Evolutionary conservation across 202 grass and related monocot genomes (phyloP), one percentile per base, ranked within the genome.

Genomic region (Panicum hallii): DNA sequence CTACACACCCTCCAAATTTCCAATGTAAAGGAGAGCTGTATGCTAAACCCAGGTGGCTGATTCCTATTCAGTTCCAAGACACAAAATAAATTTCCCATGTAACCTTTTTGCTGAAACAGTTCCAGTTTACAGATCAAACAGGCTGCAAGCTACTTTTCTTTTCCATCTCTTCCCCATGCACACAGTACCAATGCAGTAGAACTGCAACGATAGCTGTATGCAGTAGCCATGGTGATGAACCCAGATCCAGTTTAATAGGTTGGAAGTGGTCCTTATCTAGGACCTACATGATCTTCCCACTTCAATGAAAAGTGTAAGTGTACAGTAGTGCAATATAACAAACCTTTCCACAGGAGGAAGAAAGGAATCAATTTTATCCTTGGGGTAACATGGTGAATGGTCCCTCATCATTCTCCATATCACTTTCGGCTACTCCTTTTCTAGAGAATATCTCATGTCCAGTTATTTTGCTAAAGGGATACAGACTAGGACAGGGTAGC

Each of bases 301-400:
- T 75, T 87, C 48, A 46, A 14, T 63, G 62, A 72, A 82, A 91
- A 82, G 72, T 82, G 82, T 75, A 84, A 82, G 78, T 63, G 49
- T 70, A 82, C 67, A 86, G 49, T 72, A 58, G 47, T 75, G 89
- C 80, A 87, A 90, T 70, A 70, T 63, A 91, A 81, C 70, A 58
- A 73, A 58, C 82, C 78, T 91, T 73, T 67, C 70, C 77, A 82
- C 75, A 19, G 57, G 50, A 78, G 77, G 71, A 91, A 26, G 89
- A 66, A 88, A 91, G 78, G 82, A 88, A 91, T 88, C 78, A 79
- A 10, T 82, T 78, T 83, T 66, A 72, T 53, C 85, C 65, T 66
- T 40, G 0, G 52, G 79, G 61, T 46, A 80, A 78, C 77, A 72
- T 85, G 85, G 77, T 85, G 85, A 87, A 58, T 63, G 68, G 20